These are phyloP conservation scores for Cladosporium sp. DNA, from an alignment of 2,329 filamentous ascomycete species.

Conservation along the genomic window DNA sequence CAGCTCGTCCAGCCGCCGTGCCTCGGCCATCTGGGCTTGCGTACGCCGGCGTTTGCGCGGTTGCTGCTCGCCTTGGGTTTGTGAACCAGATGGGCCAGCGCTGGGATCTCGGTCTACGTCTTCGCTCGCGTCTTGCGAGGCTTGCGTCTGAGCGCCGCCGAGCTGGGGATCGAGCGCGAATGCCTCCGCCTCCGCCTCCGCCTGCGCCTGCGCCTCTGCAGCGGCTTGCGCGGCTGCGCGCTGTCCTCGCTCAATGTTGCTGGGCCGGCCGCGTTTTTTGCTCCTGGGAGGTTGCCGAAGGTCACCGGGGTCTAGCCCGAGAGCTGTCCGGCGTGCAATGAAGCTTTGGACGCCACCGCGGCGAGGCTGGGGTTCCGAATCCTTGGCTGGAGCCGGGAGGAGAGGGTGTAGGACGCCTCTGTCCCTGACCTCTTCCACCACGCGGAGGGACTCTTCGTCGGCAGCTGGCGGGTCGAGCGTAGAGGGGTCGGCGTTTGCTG, in stretches of 20 bases:
- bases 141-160: not conserved
- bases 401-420: no score
- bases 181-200: not conserved
- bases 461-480: no score
- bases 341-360: slow-evolving; percentile 1
- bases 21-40: slow-evolving; percentile 6
- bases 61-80: not conserved
- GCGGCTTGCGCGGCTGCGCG: not conserved
- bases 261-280: slow-evolving; percentile 4
- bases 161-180: not conserved
- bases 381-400: no score
- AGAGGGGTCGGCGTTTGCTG: not conserved
- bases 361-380: not conserved
- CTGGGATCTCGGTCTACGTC: no score
- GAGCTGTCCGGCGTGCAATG: not conserved
- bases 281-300: no score
- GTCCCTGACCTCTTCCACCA: no score
- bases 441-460: no score
- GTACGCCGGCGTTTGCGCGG: slow-evolving; percentile 6
- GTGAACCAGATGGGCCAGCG: no score
- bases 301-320: not conserved
- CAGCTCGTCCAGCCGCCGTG: not conserved
- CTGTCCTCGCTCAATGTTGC: slow-evolving; percentile 1
- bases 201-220: not conserved
- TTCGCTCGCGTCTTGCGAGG: no score